phyloP scores from a whole-genome alignment of 169 alveolate genomes.

The Toxoplasma gondii region DNA sequence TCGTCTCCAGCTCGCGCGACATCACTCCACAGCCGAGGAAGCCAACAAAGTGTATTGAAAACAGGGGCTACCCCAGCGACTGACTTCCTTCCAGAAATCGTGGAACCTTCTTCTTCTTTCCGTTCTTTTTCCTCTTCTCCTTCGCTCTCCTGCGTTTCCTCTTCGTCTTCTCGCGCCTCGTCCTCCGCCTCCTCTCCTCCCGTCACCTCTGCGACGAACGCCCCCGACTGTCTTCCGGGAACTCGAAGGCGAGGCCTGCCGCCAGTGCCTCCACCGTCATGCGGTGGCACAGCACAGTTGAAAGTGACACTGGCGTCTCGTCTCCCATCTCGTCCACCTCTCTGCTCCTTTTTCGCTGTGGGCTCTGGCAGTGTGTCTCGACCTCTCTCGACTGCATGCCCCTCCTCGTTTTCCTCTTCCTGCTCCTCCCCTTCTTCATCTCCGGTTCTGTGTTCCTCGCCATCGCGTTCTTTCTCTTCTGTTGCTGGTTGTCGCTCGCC shows the following conservation, averaged over 20 bases:
- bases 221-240: neutral
- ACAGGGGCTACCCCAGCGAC: neutral
- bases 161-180: neutral
- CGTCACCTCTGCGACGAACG: neutral
- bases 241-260: neutral
- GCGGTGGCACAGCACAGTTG: neutral
- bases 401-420: neutral
- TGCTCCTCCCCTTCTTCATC: neutral
- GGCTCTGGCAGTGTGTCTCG: neutral
- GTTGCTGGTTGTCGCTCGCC: neutral
- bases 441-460: neutral
- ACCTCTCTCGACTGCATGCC: neutral
- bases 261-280: neutral
- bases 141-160: neutral
- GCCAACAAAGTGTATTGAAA: too few relatives aligned
- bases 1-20: too few relatives aligned
- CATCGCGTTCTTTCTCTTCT: neutral
- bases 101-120: neutral
- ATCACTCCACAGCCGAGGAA: too few relatives aligned
- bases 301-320: neutral
- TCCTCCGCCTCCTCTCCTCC: neutral
- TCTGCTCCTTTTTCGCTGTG: neutral
- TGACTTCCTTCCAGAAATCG: neutral
- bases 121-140: neutral
- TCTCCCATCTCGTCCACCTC: neutral